Percentiles rank a stretch among this genome's conserved stretches.
Evolutionary conservation across 1,284 basidiomycete genomes (phyloP).

Genomic region (Rhizoctonia solani): DNA sequence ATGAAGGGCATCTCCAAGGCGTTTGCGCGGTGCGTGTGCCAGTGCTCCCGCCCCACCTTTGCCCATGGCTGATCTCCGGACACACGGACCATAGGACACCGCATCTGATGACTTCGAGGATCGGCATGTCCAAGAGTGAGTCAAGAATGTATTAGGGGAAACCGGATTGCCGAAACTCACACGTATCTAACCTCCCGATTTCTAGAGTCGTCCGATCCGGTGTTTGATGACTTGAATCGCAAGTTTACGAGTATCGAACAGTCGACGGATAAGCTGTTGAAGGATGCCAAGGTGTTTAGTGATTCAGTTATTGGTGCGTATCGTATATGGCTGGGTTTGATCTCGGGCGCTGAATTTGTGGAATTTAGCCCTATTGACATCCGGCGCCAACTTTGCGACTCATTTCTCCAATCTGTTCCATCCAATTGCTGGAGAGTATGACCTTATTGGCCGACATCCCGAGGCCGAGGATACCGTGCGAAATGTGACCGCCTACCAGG

Average conservation of each 20-base stretch:
- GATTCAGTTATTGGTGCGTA: constrained; percentile 74
- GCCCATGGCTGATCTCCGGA: constrained; percentile 3
- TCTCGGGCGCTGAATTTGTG: too few species aligned
- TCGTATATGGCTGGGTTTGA: too few species aligned
- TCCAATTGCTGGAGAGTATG: constrained; percentile 82
- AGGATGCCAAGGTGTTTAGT: constrained; percentile 87
- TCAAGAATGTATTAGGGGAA: too few species aligned
- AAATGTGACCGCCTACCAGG: constrained; percentile 73
- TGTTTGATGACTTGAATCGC: constrained; percentile 82
- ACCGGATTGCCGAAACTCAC: constrained; percentile 34
- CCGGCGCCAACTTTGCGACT: constrained; percentile 74
- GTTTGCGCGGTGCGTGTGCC: constrained; percentile 69
- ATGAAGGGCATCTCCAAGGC: constrained; percentile 86
- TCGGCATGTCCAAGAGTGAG: constrained; percentile 91
- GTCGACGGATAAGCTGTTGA: constrained; percentile 86
- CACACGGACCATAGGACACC: constrained; percentile 72
- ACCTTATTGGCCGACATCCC: constrained; percentile 78
- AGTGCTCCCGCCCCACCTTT: constrained; percentile 20
- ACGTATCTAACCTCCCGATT: background rate
- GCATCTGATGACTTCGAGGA: constrained; percentile 80
- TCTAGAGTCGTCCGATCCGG: constrained; percentile 81
- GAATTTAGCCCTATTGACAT: constrained; percentile 73
- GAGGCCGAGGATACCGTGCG: constrained; percentile 77
- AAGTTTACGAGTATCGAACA: constrained; percentile 80
- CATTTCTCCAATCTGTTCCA: constrained; percentile 81